Conservation (phyloP, 805 yeast species). For the Metschnikowia lochheadii region DNA sequence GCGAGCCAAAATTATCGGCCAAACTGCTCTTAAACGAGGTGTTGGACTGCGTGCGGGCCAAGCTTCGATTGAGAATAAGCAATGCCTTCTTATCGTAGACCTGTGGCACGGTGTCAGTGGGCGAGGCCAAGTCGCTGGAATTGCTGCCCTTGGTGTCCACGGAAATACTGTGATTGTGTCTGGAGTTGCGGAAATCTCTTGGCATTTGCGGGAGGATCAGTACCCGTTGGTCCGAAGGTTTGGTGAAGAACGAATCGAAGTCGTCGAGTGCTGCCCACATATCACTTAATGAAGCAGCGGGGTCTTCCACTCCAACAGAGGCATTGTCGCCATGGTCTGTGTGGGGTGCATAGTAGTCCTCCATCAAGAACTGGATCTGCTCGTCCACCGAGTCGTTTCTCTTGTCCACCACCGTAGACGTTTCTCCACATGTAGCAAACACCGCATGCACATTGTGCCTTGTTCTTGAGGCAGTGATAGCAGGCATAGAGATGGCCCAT, state of each 20-base stretch:
- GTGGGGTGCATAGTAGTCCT: slow-evolving; percentile 46
- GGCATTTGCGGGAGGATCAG: slow-evolving; percentile 10
- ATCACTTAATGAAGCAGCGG: slow-evolving; percentile 74
- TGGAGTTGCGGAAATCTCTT: slow-evolving; percentile 4
- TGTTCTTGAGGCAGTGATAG: slow-evolving; percentile 81
- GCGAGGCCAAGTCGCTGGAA: slow-evolving; percentile 40
- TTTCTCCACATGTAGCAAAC: slow-evolving; percentile 71
- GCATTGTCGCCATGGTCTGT: slow-evolving; percentile 41
- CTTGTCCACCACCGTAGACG: slow-evolving; percentile 29
- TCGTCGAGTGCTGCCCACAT: slow-evolving; percentile 93
- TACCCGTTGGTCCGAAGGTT: slow-evolving; percentile 36
- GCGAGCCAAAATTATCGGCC: slow-evolving; percentile 54
- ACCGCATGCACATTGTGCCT: slow-evolving; percentile 94
- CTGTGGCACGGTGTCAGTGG: slow-evolving; percentile 71
- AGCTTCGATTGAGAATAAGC: slow-evolving; percentile 64
- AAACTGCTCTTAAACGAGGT: slow-evolving; percentile 72
- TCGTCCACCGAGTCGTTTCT: slow-evolving; percentile 24
- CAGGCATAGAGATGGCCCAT: slow-evolving; percentile 97
- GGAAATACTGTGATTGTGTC: slow-evolving; percentile 43
- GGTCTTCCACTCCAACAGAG: slow-evolving; percentile 52
- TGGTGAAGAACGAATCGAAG: slow-evolving; percentile 82
- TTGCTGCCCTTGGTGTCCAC: slow-evolving; percentile 56
- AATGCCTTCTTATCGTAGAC: slow-evolving; percentile 77
- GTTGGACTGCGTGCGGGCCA: slow-evolving; percentile 70
- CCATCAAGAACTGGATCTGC: slow-evolving; percentile 54